A percentile compares a stretch with the other conserved stretches of the same genome.
These are phyloP conservation scores for Xylariaceae sp. DNA, from an alignment of 2,329 filamentous ascomycete species.

Conservation along the genomic window DNA sequence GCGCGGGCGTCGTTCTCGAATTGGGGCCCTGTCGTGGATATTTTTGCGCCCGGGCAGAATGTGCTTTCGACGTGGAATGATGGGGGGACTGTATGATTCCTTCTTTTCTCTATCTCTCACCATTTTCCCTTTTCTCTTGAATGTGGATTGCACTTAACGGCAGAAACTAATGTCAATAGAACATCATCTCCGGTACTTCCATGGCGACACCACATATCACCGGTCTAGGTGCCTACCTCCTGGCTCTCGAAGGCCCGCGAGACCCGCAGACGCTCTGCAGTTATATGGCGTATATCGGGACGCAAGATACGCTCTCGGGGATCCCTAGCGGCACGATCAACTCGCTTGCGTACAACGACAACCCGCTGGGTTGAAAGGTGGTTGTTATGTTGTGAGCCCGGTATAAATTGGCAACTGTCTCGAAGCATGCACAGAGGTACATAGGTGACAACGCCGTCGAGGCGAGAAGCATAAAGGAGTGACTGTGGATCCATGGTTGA, in stretches of 20 bases:
- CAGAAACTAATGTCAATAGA: constrained; percentile 13
- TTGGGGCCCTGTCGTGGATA: constrained; percentile 41
- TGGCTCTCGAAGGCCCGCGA: constrained; percentile 37
- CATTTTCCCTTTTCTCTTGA: no score
- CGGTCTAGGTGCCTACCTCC: constrained; percentile 56
- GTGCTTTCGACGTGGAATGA: constrained; percentile 41
- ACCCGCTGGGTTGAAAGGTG: constrained; percentile 12
- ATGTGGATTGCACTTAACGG: no score
- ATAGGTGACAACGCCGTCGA: not conserved
- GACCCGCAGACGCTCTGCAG: constrained; percentile 40
- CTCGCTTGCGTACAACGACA: constrained; percentile 34
- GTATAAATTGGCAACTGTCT: not conserved
- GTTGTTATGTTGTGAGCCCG: not conserved
- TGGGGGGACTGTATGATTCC: constrained; percentile 31
- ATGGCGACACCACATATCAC: constrained; percentile 59
- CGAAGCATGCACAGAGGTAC: not conserved
- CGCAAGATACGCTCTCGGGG: constrained; percentile 35
- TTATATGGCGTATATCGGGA: constrained; percentile 39
- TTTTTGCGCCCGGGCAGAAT: constrained; percentile 40
- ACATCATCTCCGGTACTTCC: constrained; percentile 51
- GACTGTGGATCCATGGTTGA: no score
- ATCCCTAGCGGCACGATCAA: constrained; percentile 35
- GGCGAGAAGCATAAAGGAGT: no score
- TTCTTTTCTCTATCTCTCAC: no score
- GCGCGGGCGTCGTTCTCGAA: constrained; percentile 44